Conservation (phyloP, 805 yeast species). For the Metschnikowia reukaufii region DNA sequence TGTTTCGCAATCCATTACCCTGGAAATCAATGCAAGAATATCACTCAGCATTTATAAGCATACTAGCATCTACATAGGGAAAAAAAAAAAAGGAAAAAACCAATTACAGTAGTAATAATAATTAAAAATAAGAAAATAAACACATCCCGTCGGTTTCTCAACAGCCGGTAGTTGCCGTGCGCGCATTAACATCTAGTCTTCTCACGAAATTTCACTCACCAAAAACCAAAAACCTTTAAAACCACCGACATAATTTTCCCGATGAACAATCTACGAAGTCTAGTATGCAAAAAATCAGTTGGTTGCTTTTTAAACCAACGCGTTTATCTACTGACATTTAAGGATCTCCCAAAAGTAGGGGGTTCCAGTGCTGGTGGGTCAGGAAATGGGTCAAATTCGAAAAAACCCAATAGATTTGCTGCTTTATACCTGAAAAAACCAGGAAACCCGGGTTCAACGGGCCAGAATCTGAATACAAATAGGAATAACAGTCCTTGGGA, state of each 20-base stretch:
- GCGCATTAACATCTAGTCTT: slow-evolving; percentile 1
- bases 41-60: too few relatives aligned
- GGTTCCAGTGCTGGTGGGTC: slow-evolving; percentile 17
- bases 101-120: neutral
- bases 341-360: slow-evolving; percentile 30
- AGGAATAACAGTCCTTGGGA: neutral
- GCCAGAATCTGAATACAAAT: slow-evolving; percentile 1
- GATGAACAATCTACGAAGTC: slow-evolving; percentile 4
- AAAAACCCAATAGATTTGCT: slow-evolving; percentile 37
- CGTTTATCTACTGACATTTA: slow-evolving; percentile 19
- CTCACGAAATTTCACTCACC: slow-evolving; percentile 3
- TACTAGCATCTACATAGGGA: slow-evolving; percentile 9
- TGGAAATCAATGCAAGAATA: neutral
- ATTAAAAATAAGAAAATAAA: neutral
- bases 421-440: slow-evolving; percentile 21
- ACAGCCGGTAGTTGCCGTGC: neutral
- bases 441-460: neutral
- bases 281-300: neutral
- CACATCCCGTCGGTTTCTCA: neutral
- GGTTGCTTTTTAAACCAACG: neutral
- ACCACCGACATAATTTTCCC: neutral
- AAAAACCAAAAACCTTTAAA: neutral
- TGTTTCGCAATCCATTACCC: too few relatives aligned
- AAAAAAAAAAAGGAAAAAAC: too few relatives aligned
- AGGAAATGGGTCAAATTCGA: neutral